Conservation (phyloP, 768 basidiomycete genomes). For the Termitomyces sp. region DNA sequence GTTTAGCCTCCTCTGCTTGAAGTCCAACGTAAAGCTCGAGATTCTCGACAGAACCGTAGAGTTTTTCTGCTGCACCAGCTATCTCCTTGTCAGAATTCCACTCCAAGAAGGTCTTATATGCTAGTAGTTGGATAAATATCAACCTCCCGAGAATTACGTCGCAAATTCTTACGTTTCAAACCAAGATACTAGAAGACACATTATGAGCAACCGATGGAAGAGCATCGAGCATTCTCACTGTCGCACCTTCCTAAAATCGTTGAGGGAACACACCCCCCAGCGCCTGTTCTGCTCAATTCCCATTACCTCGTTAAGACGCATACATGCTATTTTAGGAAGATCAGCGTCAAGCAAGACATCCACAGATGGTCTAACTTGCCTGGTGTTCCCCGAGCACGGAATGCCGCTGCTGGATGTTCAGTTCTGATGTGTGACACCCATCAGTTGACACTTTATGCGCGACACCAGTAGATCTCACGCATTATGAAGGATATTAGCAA, state of each 20-base stretch:
- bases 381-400: slow-evolving; percentile 75
- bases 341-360: background rate
- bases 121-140: slow-evolving; percentile 26
- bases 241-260: slow-evolving; percentile 70
- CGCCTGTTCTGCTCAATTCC: slow-evolving; percentile 70
- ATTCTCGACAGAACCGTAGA: slow-evolving; percentile 72
- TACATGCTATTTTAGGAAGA: slow-evolving; percentile 31
- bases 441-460: background rate
- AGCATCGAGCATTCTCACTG: background rate
- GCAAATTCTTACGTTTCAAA: slow-evolving; percentile 51
- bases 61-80: slow-evolving; percentile 65
- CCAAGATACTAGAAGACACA: slow-evolving; percentile 55
- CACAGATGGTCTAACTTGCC: slow-evolving; percentile 18
- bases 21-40: slow-evolving; percentile 81
- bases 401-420: slow-evolving; percentile 65
- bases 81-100: slow-evolving; percentile 77
- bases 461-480: slow-evolving; percentile 40
- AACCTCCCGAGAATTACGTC: background rate
- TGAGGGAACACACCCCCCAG: slow-evolving; percentile 82
- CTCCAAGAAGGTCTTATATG: slow-evolving; percentile 65
- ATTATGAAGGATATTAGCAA: slow-evolving; percentile 61
- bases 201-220: background rate
- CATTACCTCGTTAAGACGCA: slow-evolving; percentile 80
- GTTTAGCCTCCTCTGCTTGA: slow-evolving; percentile 75
- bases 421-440: slow-evolving; percentile 37